Evolutionary conservation across 1,284 basidiomycete genomes (phyloP), one percentile per base, ranked within the genome.

Genomic region (Wolfiporia cocos): DNA sequence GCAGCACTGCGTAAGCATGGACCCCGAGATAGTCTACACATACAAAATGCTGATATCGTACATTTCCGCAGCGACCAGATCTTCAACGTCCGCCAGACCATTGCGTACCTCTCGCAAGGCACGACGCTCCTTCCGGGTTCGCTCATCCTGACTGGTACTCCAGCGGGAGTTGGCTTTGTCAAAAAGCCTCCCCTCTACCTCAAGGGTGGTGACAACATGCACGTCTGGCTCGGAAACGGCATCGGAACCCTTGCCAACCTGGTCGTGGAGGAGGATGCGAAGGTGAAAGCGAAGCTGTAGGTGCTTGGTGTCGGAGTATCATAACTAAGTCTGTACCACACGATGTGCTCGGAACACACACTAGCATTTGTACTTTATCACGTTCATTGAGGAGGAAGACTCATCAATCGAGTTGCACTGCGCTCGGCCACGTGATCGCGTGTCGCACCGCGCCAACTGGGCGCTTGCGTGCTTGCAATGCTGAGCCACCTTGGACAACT

Each of bases 121-220:
- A 91, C 90, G 3, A 95, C 92, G 0, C 77, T 96, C 19, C 76
- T 81, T 47, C 78, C 87, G 0, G 92, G 92, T 1, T 81, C 84
- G 0, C 67, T 93, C 48, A 86, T 93, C 53, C 73, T 90, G 53
- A 92, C 89, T 36, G 85, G 83, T 3, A 86, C 85, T 1, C 84
- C 84, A 0, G 79, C 74, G 48, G 81, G 87, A 19, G 86, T 92
- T 23, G 90, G 90, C 0, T 89, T 84, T 50, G 81, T 81, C 31
- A 74, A 73, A 55, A 77, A 79, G 34, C 86, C 87, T 0, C 73
- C 80, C 1, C 43, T 84, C 9, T 87, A 77, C 57, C 68, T 94
- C 23, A 80, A 82, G 60, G 64, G 89, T 48, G 88, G 88, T 0
- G 92, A 94, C 51, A 73, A 76, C 31, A 74, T 89, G 49, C 67